Conservation (phyloP, 257 asterid genomes). For the Solanum etuberosum region DNA sequence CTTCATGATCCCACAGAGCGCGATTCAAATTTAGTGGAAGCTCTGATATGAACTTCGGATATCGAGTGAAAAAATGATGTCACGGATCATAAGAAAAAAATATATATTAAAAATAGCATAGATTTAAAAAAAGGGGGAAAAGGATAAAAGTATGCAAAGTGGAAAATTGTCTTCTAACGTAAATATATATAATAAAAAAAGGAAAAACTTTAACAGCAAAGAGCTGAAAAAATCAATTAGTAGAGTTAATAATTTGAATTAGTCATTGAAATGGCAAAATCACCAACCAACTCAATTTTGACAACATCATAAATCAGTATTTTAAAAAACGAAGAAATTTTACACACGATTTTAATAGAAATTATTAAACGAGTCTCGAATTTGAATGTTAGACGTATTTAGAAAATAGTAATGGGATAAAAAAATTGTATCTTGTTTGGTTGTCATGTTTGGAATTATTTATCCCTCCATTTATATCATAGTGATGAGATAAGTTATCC, state of each 20-base stretch:
- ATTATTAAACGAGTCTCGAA: no score
- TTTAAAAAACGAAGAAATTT: background rate
- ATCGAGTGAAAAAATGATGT: background rate
- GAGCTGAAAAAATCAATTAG: background rate
- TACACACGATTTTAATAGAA: background rate
- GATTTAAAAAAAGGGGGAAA: accelerated
- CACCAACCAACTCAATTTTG: background rate
- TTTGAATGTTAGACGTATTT: background rate
- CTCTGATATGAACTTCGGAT: no score
- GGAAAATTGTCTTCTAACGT: background rate
- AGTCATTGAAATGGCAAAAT: background rate
- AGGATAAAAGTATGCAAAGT: background rate
- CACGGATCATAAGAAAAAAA: background rate
- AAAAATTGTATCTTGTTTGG: no score
- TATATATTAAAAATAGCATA: no score
- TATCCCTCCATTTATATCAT: no score
- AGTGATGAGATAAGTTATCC: no score
- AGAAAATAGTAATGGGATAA: no score
- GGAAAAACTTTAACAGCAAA: background rate
- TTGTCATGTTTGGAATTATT: no score
- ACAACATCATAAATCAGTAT: background rate
- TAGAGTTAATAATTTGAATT: background rate
- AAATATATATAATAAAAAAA: no score
- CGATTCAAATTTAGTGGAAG: accelerated
- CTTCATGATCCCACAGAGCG: accelerated